Conservation (phyloP, 441 rosid species). For the Biscutella auriculata region DNA sequence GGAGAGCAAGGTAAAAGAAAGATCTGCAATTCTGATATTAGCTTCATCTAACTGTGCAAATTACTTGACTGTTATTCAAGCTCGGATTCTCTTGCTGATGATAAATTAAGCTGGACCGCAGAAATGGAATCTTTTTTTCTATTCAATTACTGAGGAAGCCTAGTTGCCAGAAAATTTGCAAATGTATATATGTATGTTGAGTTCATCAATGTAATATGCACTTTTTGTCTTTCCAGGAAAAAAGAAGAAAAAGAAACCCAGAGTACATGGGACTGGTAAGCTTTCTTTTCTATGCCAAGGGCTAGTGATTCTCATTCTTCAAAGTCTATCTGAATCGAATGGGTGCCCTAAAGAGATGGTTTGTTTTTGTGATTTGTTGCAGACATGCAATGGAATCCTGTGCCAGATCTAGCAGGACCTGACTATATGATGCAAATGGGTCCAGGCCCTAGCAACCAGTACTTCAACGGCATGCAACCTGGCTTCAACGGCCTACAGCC, state of each 20-base stretch:
- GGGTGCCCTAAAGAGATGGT: background rate
- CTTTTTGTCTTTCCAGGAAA: constrained; percentile 39
- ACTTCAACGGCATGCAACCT: constrained; percentile 75
- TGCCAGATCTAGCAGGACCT: constrained; percentile 69
- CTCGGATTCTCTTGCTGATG: background rate
- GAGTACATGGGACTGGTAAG: constrained; percentile 48
- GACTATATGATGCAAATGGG: constrained; percentile 86
- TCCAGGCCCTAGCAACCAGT: constrained; percentile 66
- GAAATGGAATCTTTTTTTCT: background rate
- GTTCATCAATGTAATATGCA: background rate
- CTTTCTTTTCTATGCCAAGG: constrained; percentile 21
- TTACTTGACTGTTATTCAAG: background rate
- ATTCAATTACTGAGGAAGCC: background rate
- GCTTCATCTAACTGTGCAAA: background rate
- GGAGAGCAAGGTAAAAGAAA: constrained; percentile 69
- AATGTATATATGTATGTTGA: too few relatives aligned
- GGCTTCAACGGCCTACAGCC: too few relatives aligned
- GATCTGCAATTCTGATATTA: background rate
- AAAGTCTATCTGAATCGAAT: background rate
- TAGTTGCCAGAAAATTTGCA: too few relatives aligned
- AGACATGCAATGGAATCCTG: constrained; percentile 75
- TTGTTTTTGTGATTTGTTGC: constrained; percentile 12
- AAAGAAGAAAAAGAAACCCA: constrained; percentile 86
- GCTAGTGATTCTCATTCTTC: background rate
- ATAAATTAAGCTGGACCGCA: background rate